Evolutionary conservation across 2,329 filamentous ascomycete genomes (phyloP), one percentile per base, ranked within the genome.

Genomic region (Daldinia eschscholtzii): DNA sequence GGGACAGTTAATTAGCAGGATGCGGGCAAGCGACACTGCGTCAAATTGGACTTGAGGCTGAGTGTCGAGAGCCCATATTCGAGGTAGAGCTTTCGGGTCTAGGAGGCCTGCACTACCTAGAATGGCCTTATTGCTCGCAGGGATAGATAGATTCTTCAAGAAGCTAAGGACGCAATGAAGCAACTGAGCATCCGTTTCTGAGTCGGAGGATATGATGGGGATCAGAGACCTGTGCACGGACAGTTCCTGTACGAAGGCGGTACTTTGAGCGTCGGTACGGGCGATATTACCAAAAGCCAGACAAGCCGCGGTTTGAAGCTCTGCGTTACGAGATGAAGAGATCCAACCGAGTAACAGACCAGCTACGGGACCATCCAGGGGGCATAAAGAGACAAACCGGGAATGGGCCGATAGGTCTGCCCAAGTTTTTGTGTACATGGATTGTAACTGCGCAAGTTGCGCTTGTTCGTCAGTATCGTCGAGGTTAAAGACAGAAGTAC

Each of bases 101-200:
- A 90, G 79, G 1, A 90, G 78, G 0, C 78, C 77, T 3, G 79
- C 76, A 4, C 78, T 77, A 15, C 85, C 85, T 1, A 91, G 80
- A 0, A 79, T 55, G 2, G 81, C 69, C 75, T 89, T 90, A 78
- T 91, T 91, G 28, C 77, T 75, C 0, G 78, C 64, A 0, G 88
- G 87, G 57, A 91, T 87, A 28, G 88, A 86, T 7, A 91, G 84
- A 75, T 91, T 91, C 77, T 89, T 90, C 67, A 90, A 83, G 73
- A 90, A 89, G 6, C 87, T 85, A 18, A 91, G 80, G 1, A 82
- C 80, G 1, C 87, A 83, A 73, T 90, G 88, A 0, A 88, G 80
- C 15, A 89, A 83, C 68, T 89, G 86, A 0, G 83, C 76, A 67
- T 86, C 82, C 6, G 72, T 76, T 26, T 73, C 76, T 4, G 78